Evolutionary conservation across 1,284 basidiomycete species (phyloP).

Genomic region (Tilletia setariae): DNA sequence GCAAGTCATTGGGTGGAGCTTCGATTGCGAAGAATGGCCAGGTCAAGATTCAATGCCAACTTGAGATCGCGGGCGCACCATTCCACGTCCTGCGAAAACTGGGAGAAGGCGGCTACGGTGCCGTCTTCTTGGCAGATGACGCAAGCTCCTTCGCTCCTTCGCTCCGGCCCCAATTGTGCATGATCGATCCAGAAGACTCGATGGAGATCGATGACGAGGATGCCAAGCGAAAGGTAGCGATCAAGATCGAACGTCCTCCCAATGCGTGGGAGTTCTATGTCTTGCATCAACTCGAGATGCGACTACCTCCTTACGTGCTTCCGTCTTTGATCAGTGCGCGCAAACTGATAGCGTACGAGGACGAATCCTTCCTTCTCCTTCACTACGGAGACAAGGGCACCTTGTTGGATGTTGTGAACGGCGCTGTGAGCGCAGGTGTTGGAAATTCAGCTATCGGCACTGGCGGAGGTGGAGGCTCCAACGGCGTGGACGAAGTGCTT

Average conservation of each 20-base stretch:
- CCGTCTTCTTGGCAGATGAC: conserved; percentile 74
- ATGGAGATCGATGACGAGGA: conserved; percentile 64
- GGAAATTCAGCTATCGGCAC: conserved; percentile 68
- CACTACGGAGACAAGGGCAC: conserved; percentile 88
- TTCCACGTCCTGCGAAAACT: conserved; percentile 79
- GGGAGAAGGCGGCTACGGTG: conserved; percentile 93
- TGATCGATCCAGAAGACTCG: conserved; percentile 58
- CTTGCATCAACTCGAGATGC: conserved; percentile 71
- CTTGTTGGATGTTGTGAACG: conserved; percentile 87
- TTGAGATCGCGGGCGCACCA: conserved; percentile 58
- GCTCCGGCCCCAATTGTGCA: conserved; percentile 17
- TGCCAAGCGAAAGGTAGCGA: conserved; percentile 66
- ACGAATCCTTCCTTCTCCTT: conserved; percentile 86
- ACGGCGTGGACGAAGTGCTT: conserved; percentile 78
- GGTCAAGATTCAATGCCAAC: conserved; percentile 19
- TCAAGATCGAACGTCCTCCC: conserved; percentile 87
- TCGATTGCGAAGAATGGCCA: conserved; percentile 24
- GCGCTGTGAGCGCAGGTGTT: conserved; percentile 49
- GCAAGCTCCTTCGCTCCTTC: conserved; percentile 37
- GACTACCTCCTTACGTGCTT: conserved; percentile 36
- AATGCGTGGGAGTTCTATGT: conserved; percentile 92
- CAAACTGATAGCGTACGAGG: conserved; percentile 54
- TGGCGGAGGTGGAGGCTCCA: conserved; percentile 53
- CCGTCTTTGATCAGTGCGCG: conserved; percentile 42
- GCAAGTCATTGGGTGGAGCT: conserved; percentile 45